These are phyloP conservation scores for Apodospora peruviana DNA, from an alignment of 495 filamentous ascomycete genomes.

Conservation along the genomic window DNA sequence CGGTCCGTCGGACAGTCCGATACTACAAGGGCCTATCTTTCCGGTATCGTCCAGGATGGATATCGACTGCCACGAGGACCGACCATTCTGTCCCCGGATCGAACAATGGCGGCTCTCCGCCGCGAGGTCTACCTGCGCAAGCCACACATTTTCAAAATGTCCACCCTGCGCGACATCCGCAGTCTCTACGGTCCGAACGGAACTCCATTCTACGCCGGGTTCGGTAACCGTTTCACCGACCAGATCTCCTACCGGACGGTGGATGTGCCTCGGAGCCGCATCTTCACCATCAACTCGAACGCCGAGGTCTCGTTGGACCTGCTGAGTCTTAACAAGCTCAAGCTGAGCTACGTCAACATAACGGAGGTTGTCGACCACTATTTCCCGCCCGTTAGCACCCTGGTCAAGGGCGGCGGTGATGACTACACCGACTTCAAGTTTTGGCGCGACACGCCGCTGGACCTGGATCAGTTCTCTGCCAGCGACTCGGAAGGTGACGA, in stretches of 20 bases:
- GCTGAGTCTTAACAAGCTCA: slow-evolving; percentile 86
- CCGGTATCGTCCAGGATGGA: slow-evolving; percentile 82
- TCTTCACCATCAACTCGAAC: slow-evolving; percentile 99
- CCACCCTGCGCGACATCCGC: slow-evolving; percentile 88
- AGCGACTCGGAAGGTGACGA: slow-evolving; percentile 61
- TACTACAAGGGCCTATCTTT: slow-evolving; percentile 82
- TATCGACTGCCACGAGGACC: slow-evolving; percentile 84
- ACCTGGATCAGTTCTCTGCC: slow-evolving; percentile 72
- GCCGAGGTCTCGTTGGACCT: slow-evolving; percentile 93
- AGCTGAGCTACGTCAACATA: slow-evolving; percentile 96
- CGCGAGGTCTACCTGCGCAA: slow-evolving; percentile 94
- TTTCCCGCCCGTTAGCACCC: slow-evolving; percentile 76
- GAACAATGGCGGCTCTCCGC: slow-evolving; percentile 90
- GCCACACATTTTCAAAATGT: slow-evolving; percentile 99
- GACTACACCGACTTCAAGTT: slow-evolving; percentile 87
- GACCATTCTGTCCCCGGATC: slow-evolving; percentile 89
- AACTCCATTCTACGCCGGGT: slow-evolving; percentile 92
- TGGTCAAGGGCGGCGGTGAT: slow-evolving; percentile 74
- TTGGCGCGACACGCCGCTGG: slow-evolving; percentile 71
- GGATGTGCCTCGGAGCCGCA: slow-evolving; percentile 85
- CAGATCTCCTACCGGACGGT: slow-evolving; percentile 94
- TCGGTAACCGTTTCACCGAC: slow-evolving; percentile 94
- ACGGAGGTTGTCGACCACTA: slow-evolving; percentile 93
- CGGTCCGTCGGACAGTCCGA: slow-evolving; percentile 91
- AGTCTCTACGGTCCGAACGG: slow-evolving; percentile 74